Evolutionary conservation across 202 grass and related monocot genomes (phyloP), one percentile per base, ranked within the genome.

Genomic region (Brachypodium distachyon): DNA sequence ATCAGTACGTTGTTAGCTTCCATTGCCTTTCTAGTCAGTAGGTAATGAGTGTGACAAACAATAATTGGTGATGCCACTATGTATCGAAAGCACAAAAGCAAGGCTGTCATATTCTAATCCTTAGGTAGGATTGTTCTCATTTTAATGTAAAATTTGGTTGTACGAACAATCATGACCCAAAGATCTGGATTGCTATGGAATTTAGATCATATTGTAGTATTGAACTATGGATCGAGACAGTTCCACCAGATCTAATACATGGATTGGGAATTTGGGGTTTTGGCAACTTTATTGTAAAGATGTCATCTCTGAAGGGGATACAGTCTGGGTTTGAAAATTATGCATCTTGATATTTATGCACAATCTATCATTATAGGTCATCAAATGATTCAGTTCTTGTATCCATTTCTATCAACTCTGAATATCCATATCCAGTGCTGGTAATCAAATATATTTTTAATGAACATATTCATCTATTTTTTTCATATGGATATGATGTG

Each of bases 381-480:
- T 61, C 9, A 74, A 44, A 0, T 23, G 27, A 77, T 58, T 77
- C 55, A 63, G 54, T 81, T 86, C 41, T 53, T 61, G 1, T 55
- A 57, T 49, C 17, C 27, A 12, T 64, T 71, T 43, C 31, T 53
- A 43, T 34, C 28, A 52, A 12, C 36, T 74, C n/a, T 10, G 27
- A 48, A 61, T 71, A 57, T 49, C 18, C 21, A 40, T 18, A 9
- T 32, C 12, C 14, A 1, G 25, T 68, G 9, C 7, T 40, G 33
- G 7, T 69, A 11, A 50, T 61, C 1, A 5, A 61, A 60, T 68
- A 14, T 68, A 2, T 58, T 14, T 43, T 63, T 67, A 67, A 43
- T 67, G 39, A 44, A 44, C 37, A 44, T 64, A 33, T 31, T 11
- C 3, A 50, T 55, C 48, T 23, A 32, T 36, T 12, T 80, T 79